Base-by-base conservation (phyloP, 225 moss, liverwort and hornwort species). In the Straminergon stramineum region DNA sequence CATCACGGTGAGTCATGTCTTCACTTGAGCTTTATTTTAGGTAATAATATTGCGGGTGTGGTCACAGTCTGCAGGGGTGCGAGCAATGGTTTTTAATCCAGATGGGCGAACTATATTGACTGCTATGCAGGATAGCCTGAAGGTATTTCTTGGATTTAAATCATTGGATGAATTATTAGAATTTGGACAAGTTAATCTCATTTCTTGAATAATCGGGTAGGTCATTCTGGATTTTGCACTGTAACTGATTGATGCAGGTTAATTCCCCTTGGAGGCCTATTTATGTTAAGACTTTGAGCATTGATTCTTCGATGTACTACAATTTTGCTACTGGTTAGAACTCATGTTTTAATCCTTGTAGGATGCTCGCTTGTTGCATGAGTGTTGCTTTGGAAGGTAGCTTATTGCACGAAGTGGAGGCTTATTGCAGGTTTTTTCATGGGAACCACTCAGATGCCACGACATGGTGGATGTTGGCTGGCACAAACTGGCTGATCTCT, bases 391-490 rank as follows among this genome's bases (percentile, higher is more conserved):
- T 90, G 74, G 64, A 86, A 82, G 75, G 86, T 87, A 86, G 61
- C 91, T 92, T 79, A 91, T 85, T 79, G 64, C 37, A 60, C 75
- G 64, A 41, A 82, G 77, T 90, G 89, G 87, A 79, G 85, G 45
- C 68, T 86, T 87, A 19, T 92, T 87, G 86, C 96, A 98, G 98
- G 94, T 99, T 79, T 91, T 96, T 71, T 99, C 99, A 82, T 99
- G 99, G 99, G 99, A 99, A 85, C 99, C 99, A 58, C 92, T 99
- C 83, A 94, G 96, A 95, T 99, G 97, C 89, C 99, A 99, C 90
- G 99, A 99, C 88, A 96, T 97, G 90, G 97, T 99, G 71, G 99
- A 99, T 91, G 97, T 99, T 90, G 99, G 97, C 39, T 99, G 99
- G 99, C 97, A 97, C 78, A 99, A 99, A 90, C 96, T 99, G 68